These are phyloP conservation scores for Exophiala sideris DNA, from an alignment of 2,329 filamentous ascomycete genomes.

Conservation along the genomic window DNA sequence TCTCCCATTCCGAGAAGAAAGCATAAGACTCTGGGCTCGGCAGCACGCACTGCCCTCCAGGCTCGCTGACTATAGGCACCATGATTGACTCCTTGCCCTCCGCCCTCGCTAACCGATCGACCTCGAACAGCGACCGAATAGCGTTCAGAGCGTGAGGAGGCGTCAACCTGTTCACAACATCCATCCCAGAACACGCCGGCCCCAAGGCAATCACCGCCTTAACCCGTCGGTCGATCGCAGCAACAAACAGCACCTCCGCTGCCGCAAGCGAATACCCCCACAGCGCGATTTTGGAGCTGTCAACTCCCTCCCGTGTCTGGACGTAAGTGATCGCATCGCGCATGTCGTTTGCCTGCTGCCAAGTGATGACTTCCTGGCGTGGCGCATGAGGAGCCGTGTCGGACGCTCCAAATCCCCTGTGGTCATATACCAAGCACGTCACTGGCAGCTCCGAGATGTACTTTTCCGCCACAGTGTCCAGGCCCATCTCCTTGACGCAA, in stretches of 20 bases:
- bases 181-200: constrained; percentile 33
- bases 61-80: constrained; percentile 33
- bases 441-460: constrained; percentile 18
- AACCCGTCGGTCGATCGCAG: constrained; percentile 39
- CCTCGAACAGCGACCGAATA: constrained; percentile 28
- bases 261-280: constrained; percentile 40
- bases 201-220: constrained; percentile 39
- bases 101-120: constrained; percentile 31
- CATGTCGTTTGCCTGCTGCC: constrained; percentile 34
- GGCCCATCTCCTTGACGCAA: constrained; percentile 25
- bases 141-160: constrained; percentile 30
- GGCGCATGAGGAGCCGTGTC: constrained; percentile 33
- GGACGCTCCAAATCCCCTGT: constrained; percentile 32
- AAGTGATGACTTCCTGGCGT: constrained; percentile 34
- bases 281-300: constrained; percentile 31
- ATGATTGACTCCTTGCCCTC: constrained; percentile 31
- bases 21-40: constrained; percentile 34
- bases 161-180: constrained; percentile 33
- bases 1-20: constrained; percentile 34
- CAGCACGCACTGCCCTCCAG: constrained; percentile 30
- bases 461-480: constrained; percentile 15
- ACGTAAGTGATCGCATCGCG: constrained; percentile 38
- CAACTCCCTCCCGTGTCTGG: constrained; percentile 27
- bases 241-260: constrained; percentile 38
- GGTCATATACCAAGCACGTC: constrained; percentile 33